Evolutionary conservation across 1,284 basidiomycete genomes (phyloP), one percentile per base, ranked within the genome.

Genomic region (Pterula multifida): DNA sequence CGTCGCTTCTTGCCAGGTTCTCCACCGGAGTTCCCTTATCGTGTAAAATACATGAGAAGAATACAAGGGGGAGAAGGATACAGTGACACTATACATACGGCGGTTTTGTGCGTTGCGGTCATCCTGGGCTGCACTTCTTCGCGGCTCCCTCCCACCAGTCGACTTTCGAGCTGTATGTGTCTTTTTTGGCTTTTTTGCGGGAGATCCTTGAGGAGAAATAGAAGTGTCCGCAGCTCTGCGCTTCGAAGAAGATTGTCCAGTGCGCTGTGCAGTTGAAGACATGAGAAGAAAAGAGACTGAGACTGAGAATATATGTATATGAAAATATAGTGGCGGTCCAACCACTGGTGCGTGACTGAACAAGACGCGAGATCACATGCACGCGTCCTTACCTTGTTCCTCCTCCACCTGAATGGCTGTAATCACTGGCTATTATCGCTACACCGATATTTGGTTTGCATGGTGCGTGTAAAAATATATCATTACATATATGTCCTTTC

Each of bases 381-480:
- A 42, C 39, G 39, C n/a, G 39, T 51, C 39, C 42, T 50, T 22
- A 24, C 49, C 45, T 52, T 55, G 49, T 42, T 49, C 36, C 19
- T 50, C 47, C 45, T 19, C 45, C 49, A 17, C 50, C 32, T 36
- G 26, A 59, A 51, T 50, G 26, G 64, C 70, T 13, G 68, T 76
- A 2, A 62, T 81, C 44, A 77, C 73, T 54, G 86, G 86, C 2
- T 89, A 82, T 60, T 89, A 88, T 61, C 69, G 85, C 47, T 88
- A 81, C 61, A 85, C 84, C 0, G 85, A 89, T 62, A 81, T 89
- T 47, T 81, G 77, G 72, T 87, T 79, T 48, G 71, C 85, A 61
- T 86, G 84, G 83, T 81, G 55, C 54, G 36, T 49, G 24, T 49
- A 11, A 9, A 3, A 19, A 28, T 19, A 45, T 4, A 26, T 39